These are phyloP conservation scores for Metschnikowia rubicola DNA, from an alignment of 805 yeast species.

Conservation along the genomic window DNA sequence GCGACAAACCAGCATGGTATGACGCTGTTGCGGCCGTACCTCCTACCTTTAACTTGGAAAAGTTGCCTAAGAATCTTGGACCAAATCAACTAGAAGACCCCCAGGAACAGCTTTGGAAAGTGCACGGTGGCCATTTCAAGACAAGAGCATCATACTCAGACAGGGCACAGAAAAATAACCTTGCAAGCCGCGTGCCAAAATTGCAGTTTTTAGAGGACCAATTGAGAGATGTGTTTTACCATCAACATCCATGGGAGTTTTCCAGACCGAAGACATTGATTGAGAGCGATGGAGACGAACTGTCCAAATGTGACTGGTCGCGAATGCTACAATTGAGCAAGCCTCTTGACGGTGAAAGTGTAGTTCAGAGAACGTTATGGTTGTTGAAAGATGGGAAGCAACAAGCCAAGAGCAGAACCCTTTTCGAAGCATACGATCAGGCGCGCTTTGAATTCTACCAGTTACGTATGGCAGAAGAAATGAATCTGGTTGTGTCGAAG, in stretches of 20 bases:
- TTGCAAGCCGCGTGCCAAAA: slow-evolving; percentile 48
- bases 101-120: slow-evolving; percentile 13
- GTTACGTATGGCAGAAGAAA: slow-evolving; percentile 78
- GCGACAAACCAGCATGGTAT: slow-evolving; percentile 82
- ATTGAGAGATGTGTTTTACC: slow-evolving; percentile 75
- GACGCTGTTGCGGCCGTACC: slow-evolving; percentile 80
- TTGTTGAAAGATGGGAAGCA: slow-evolving; percentile 26
- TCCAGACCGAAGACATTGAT: slow-evolving; percentile 83
- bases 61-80: slow-evolving; percentile 36
- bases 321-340: slow-evolving; percentile 66
- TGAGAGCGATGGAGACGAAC: slow-evolving; percentile 68
- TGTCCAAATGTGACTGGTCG: slow-evolving; percentile 67
- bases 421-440: slow-evolving; percentile 73
- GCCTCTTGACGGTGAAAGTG: slow-evolving; percentile 80
- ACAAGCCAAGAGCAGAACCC: slow-evolving; percentile 19
- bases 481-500: slow-evolving; percentile 63
- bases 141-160: slow-evolving; percentile 45
- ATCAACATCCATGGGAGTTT: slow-evolving; percentile 97
- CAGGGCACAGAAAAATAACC: slow-evolving; percentile 34
- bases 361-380: slow-evolving; percentile 44
- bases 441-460: slow-evolving; percentile 88
- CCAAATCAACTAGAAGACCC: slow-evolving; percentile 31
- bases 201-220: slow-evolving; percentile 71
- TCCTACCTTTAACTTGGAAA: slow-evolving; percentile 63
- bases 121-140: slow-evolving; percentile 29